Conservation (phyloP, 805 yeast genomes). For the Dipodascus geniculatus region DNA sequence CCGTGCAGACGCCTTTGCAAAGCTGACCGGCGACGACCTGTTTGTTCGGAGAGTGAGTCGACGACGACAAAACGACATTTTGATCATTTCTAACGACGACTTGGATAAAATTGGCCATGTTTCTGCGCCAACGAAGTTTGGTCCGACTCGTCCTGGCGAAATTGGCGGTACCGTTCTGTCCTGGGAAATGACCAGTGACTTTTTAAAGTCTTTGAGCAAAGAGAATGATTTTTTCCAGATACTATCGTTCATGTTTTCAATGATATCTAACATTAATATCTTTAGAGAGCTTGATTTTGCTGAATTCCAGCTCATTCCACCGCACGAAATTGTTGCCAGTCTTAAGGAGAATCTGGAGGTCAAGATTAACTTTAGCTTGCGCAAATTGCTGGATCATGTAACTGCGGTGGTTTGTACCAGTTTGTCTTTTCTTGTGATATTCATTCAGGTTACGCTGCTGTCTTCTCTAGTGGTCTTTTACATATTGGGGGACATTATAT, state of each 20-base stretch:
- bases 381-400: conserved; percentile 1
- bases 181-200: conserved; percentile 17
- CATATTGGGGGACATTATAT: conserved; percentile 12
- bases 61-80: neutral
- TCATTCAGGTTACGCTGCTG: conserved; percentile 12
- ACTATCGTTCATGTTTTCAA: conserved; percentile 14
- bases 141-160: conserved; percentile 16
- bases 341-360: conserved; percentile 3
- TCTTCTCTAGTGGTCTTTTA: conserved; percentile 12
- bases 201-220: conserved; percentile 4
- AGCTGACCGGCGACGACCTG: neutral
- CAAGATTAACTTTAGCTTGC: neutral
- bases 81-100: neutral
- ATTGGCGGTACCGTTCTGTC: conserved; percentile 15
- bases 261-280: neutral
- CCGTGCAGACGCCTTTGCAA: neutral
- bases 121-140: conserved; percentile 3
- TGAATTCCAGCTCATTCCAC: conserved; percentile 10
- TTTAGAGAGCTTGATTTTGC: neutral
- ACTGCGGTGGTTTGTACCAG: conserved; percentile 6
- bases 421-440: conserved; percentile 9
- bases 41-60: neutral
- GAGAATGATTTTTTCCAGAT: conserved; percentile 8
- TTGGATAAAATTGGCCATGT: neutral
- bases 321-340: conserved; percentile 11